Base-by-base conservation (phyloP, 345 rosid species). In the Ricinus communis region DNA sequence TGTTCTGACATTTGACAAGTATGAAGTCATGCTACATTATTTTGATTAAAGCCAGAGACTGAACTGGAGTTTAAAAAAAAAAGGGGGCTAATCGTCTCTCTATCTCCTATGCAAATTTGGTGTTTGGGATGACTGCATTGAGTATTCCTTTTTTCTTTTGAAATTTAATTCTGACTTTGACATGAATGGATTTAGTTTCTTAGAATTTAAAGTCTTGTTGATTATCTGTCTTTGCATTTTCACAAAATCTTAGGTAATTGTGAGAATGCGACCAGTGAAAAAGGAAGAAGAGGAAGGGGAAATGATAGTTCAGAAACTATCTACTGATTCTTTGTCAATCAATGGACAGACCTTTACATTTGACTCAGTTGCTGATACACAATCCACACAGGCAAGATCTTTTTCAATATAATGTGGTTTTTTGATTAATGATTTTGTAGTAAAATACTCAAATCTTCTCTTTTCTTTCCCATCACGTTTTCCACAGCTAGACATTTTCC, bases 271-370 rank as follows among this genome's bases (percentile, higher is more conserved):
- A 54, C 99, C 99, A 19, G 82, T 74, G 55, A 84, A 74, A 65
- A 88, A 86, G 73, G 93, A 89, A 25, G 97, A 85, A 69, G 89
- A 85, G 66, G 87, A 83, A 80, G 98, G 87, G n/a, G 95, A 88
- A 40, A 68, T 69, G 80, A 89, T 87, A 64, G 84, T 88, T 5
- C 84, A 93, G 73, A 93, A 93, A 79, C 28, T 81, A 25, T 83
- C 91, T 0, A 57, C 59, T 72, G 88, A 89, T 79, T 83, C 98
- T 21, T 70, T 96, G 81, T 71, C 81, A 52, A 83, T 96, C 19
- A 91, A 84, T 69, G 96, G 93, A 10, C 98, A 96, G 28, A 82
- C 87, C 28, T 88, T 93, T 86, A 88, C 93, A 5, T 91, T 93
- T 71, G 99, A 96, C 73, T 89, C 96, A 19, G 87, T 96, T 33